phyloP scores from a whole-genome alignment of 1,284 basidiomycete genomes.

The Malassezia sympodialis region DNA sequence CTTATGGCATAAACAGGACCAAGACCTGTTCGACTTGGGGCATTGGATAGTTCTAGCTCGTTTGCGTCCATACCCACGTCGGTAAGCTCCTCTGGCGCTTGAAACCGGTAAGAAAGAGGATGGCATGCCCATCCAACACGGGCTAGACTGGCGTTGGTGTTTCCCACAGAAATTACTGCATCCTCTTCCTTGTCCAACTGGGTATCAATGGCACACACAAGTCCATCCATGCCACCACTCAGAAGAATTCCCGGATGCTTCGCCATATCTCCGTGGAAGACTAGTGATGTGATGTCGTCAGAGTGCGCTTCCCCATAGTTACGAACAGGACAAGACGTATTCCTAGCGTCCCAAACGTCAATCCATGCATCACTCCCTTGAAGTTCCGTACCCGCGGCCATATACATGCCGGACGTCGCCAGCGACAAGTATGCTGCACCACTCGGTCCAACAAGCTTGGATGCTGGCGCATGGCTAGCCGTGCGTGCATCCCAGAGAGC shows the following conservation, averaged over 20 bases:
- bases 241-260: constrained; percentile 26
- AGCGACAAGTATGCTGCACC: constrained; percentile 31
- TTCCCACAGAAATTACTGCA: constrained; percentile 40
- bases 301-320: constrained; percentile 43
- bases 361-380: constrained; percentile 33
- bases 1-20: constrained; percentile 39
- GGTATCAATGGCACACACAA: constrained; percentile 37
- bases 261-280: constrained; percentile 28
- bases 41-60: constrained; percentile 16
- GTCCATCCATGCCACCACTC: constrained; percentile 37
- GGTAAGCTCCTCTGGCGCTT: background rate
- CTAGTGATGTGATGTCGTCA: constrained; percentile 39
- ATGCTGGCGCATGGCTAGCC: constrained; percentile 11
- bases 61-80: constrained; percentile 14
- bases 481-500: constrained; percentile 26
- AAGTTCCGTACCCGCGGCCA: constrained; percentile 41
- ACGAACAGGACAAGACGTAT: constrained; percentile 19
- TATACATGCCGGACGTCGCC: constrained; percentile 11
- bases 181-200: constrained; percentile 38
- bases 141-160: constrained; percentile 38
- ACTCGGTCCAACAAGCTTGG: constrained; percentile 19
- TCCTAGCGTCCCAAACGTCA: constrained; percentile 38
- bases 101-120: constrained; percentile 1
- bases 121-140: constrained; percentile 30
- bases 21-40: constrained; percentile 20